Evolutionary conservation across 2,329 filamentous ascomycete genomes (phyloP).

Genomic region (Xylariales sp.): DNA sequence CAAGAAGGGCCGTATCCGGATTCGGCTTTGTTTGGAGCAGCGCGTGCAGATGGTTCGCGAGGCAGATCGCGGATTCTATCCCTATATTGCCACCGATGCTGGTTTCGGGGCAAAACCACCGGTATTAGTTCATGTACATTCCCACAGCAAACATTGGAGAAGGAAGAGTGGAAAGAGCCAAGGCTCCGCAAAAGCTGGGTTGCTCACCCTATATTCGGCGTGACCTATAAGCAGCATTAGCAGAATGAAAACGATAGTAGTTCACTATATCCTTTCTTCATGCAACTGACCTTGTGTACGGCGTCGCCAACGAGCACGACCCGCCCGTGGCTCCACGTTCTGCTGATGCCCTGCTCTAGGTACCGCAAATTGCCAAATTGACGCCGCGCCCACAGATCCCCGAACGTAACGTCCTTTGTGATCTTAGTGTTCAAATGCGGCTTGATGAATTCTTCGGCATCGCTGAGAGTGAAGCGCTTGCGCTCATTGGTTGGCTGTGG

Average conservation of each 20-base stretch:
- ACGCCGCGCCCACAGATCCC: slow-evolving; percentile 17
- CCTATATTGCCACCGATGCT: slow-evolving; percentile 1
- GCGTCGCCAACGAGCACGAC: slow-evolving; percentile 30
- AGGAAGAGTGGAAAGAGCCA: neutral
- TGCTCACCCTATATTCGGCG: slow-evolving; percentile 1
- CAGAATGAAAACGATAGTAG: neutral
- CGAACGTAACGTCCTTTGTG: slow-evolving; percentile 13
- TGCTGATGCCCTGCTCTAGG: slow-evolving; percentile 28
- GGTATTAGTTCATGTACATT: no score
- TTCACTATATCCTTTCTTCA: no score
- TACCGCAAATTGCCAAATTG: slow-evolving; percentile 17
- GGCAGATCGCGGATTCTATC: neutral
- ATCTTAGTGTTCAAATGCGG: slow-evolving; percentile 20
- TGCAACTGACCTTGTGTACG: slow-evolving; percentile 19
- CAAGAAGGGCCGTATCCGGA: neutral
- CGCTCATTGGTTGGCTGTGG: slow-evolving; percentile 17
- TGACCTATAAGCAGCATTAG: neutral
- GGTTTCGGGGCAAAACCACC: no score
- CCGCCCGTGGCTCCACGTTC: slow-evolving; percentile 23
- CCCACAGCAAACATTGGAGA: no score
- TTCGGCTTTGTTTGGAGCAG: neutral
- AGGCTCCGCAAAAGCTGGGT: neutral
- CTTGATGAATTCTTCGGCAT: slow-evolving; percentile 17
- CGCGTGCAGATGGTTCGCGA: neutral
- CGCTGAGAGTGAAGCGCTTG: slow-evolving; percentile 20